These are phyloP conservation scores for Hippophae rhamnoides DNA, from an alignment of 306 rosid species.

Conservation along the genomic window DNA sequence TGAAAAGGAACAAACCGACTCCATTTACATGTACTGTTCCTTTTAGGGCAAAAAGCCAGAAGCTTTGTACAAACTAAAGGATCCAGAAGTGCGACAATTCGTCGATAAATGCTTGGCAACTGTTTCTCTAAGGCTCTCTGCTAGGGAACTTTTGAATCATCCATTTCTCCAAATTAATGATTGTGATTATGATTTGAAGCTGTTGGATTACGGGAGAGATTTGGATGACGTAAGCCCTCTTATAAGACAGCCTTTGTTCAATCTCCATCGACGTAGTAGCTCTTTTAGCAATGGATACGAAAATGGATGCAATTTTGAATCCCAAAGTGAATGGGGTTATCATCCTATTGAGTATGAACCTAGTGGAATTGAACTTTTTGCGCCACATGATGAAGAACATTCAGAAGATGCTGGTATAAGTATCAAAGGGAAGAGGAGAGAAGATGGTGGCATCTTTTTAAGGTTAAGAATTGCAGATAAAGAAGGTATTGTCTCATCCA, in stretches of 20 bases:
- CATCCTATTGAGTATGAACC: conserved; percentile 45
- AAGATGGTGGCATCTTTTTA: conserved; percentile 58
- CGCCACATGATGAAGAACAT: conserved; percentile 54
- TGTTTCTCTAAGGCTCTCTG: conserved; percentile 65
- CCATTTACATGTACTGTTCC: conserved; percentile 16
- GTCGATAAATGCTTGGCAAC: conserved; percentile 90
- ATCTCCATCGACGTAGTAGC: conserved; percentile 32
- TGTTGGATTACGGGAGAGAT: conserved; percentile 20
- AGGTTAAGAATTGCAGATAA: conserved; percentile 85
- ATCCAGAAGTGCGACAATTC: conserved; percentile 66
- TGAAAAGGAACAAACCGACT: conserved; percentile 13
- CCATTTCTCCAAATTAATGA: conserved; percentile 64
- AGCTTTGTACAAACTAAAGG: conserved; percentile 76
- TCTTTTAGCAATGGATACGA: conserved; percentile 36
- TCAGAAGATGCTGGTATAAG: conserved; percentile 59
- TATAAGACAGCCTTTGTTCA: conserved; percentile 36
- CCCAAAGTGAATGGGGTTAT: conserved; percentile 42
- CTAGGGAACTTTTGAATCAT: conserved; percentile 77
- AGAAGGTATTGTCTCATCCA: conserved; percentile 47
- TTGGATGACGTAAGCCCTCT: conserved; percentile 34
- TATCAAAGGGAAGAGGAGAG: conserved; percentile 66
- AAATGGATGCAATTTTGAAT: conserved; percentile 39
- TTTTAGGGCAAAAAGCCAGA: conserved; percentile 82
- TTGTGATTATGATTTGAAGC: conserved; percentile 44
- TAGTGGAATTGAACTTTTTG: conserved; percentile 67